Evolutionary conservation across 257 asterid genomes (phyloP).

Genomic region (Plantago ovata): DNA sequence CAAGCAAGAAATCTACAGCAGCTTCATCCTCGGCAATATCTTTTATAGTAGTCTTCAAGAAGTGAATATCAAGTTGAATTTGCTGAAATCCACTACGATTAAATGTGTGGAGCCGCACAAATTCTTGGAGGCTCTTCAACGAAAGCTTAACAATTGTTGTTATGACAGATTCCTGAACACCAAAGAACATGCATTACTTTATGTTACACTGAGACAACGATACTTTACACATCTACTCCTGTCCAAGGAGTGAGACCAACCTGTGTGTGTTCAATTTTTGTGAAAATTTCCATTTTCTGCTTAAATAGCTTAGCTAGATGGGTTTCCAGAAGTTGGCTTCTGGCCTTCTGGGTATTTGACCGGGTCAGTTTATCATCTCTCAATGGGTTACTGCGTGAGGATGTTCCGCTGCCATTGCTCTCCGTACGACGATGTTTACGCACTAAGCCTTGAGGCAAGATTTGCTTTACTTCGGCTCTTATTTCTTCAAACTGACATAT

Average conservation of each 20-base stretch:
- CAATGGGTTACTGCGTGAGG: slow-evolving; percentile 91
- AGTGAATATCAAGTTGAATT: slow-evolving; percentile 89
- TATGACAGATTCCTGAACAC: slow-evolving; percentile 73
- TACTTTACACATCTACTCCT: neutral
- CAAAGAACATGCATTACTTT: slow-evolving; percentile 6
- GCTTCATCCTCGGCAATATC: slow-evolving; percentile 88
- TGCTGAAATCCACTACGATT: slow-evolving; percentile 97
- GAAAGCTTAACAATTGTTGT: slow-evolving; percentile 74
- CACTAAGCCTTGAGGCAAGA: slow-evolving; percentile 68
- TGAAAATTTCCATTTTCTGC: slow-evolving; percentile 95
- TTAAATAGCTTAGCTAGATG: slow-evolving; percentile 92
- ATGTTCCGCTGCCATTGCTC: slow-evolving; percentile 90
- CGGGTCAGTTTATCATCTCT: slow-evolving; percentile 73
- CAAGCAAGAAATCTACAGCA: slow-evolving; percentile 89
- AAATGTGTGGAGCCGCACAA: slow-evolving; percentile 82
- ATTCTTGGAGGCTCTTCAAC: slow-evolving; percentile 89
- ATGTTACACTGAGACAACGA: slow-evolving; percentile 11
- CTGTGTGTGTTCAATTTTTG: slow-evolving; percentile 89
- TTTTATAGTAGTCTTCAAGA: slow-evolving; percentile 62
- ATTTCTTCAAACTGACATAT: slow-evolving; percentile 53
- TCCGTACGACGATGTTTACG: slow-evolving; percentile 77
- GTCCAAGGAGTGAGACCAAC: slow-evolving; percentile 32
- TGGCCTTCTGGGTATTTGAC: slow-evolving; percentile 81
- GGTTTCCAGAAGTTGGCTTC: slow-evolving; percentile 96
- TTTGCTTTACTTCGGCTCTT: slow-evolving; percentile 59